Evolutionary conservation across 441 rosid species (phyloP), one percentile per base, ranked within the genome.

Genomic region (Cnidoscolus chayamansa): DNA sequence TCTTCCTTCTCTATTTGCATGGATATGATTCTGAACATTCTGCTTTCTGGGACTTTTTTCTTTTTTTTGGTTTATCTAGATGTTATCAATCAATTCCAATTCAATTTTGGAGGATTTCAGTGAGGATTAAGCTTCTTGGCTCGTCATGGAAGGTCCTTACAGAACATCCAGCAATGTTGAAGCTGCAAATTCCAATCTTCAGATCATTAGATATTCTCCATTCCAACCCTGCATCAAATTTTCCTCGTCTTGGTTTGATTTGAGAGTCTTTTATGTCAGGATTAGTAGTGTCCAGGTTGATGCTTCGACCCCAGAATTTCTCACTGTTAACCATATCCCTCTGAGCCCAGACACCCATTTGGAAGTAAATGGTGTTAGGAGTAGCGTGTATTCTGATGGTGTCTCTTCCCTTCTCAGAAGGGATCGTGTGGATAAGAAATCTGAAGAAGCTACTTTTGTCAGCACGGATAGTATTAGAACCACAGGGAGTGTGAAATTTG

Each of bases 251-350:
- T 88, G 95, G 93, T 81, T 90, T 70, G 95, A 90, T 84, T 72
- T 90, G 81, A 90, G 90, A 80, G 97, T 93, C 65, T 90, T 93
- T 70, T 90, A 93, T 75, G 90, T 90, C 25, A 85, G 95, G 82
- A 78, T 93, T 64, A 87, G 90, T 76, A 88, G 90, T 65, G 81
- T 86, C 78, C 81, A 48, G 82, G 91, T 85, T n/a, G 88, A 89
- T 79, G 84, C 79, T 72, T 86, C 81, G 1, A 88, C 91, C 47
- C 93, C 97, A 0, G 89, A 89, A 57, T 85, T 71, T 54, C 91
- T 93, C 73, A 84, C 89, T 66, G 78, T 92, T 82, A 84, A 79
- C 51, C 97, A 90, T 76, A 81, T 88, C 58, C 93, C 95, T 62
- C 69, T 87, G 67, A 83, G 87, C 78, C 93, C 84, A 13, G 90